Evolutionary conservation across 2,329 filamentous ascomycete genomes (phyloP), one percentile per base, ranked within the genome.

Genomic region (Achaetomium macrosporum): DNA sequence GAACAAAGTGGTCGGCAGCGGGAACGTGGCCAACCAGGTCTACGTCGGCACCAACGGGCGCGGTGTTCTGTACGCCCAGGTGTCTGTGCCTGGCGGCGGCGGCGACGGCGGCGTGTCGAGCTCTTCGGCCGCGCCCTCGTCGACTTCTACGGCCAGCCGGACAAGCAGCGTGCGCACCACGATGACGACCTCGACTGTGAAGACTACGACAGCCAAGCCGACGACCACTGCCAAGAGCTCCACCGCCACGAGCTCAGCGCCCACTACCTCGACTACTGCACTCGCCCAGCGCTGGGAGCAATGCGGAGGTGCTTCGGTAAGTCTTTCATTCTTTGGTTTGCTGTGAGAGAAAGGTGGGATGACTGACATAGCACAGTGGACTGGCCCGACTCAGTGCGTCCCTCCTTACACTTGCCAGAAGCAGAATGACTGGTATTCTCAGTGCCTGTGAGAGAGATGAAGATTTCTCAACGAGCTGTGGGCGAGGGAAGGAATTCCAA

Each of bases 11-110:
- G 69, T 68, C 0, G 76, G 75, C 2, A 76, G 73, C 49, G 71
- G 68, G 1, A 78, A 77, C 51, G 68, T 68, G 8, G 69, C 70
- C 2, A 69, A 69, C 1, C 66, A 73, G 48, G 73, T 78, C 0
- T 78, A 76, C 42, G 74, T 77, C 15, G 75, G 75, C 0, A 77
- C 75, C 2, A 77, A 77, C 50, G 75, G 75, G 0, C 69, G 74
- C 1, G 74, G 75, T 13, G 73, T 75, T 5, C 67, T 77, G 50
- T 71, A 66, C 52, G 70, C 60, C 17, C 45, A 62, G 48, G 56
- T 58, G 7, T 50, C 44, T 6, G 50, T 61, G 0, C 39, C 46
- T 5, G 54, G 53, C 3, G 56, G 55, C 0, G 48, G 47, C 8
- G 40, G 49, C 12, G 30, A 41, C 15, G 17, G 39, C 16, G 35